These are phyloP conservation scores for Nepenthes mirabilis DNA, from an alignment of 148 eudicot genomes.

Conservation along the genomic window DNA sequence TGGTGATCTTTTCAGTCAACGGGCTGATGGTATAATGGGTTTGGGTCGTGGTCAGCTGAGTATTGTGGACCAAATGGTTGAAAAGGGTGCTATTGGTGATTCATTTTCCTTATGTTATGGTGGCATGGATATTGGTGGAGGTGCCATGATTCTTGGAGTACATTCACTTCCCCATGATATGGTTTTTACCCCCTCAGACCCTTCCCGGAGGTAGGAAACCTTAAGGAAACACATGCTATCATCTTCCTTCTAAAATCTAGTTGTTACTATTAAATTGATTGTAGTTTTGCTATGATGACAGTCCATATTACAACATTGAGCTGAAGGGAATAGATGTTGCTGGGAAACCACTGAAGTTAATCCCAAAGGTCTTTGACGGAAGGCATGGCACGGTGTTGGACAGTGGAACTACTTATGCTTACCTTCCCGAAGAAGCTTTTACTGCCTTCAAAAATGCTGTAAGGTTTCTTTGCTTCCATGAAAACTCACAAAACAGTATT, in stretches of 20 bases:
- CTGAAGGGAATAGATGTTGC: conserved; percentile 58
- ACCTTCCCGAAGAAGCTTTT: conserved; percentile 50
- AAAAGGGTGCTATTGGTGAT: conserved; percentile 41
- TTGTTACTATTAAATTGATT: conserved; percentile 52
- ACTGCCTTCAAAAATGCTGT: conserved; percentile 50
- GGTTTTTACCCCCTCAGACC: conserved; percentile 47
- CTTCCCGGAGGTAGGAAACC: conserved; percentile 40
- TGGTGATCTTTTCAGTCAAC: conserved; percentile 52
- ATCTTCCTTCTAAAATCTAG: conserved; percentile 15
- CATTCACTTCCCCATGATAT: conserved; percentile 37
- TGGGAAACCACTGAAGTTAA: conserved; percentile 39
- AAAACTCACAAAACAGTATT: neutral
- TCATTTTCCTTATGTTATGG: conserved; percentile 65
- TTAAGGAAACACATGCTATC: conserved; percentile 3
- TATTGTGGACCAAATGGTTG: conserved; percentile 60
- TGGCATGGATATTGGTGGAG: conserved; percentile 65
- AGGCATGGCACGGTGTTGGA: conserved; percentile 53
- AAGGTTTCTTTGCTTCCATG: conserved; percentile 16
- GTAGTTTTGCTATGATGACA: conserved; percentile 51
- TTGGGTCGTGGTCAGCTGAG: conserved; percentile 57
- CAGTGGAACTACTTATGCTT: conserved; percentile 63
- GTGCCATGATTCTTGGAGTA: conserved; percentile 68
- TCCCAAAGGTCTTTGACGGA: conserved; percentile 38
- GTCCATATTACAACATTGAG: conserved; percentile 62
- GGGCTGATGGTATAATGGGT: conserved; percentile 76